Evolutionary conservation across 2,329 filamentous ascomycete species (phyloP), one percentile per base, ranked within the genome.

Genomic region (Botrytis galanthina): DNA sequence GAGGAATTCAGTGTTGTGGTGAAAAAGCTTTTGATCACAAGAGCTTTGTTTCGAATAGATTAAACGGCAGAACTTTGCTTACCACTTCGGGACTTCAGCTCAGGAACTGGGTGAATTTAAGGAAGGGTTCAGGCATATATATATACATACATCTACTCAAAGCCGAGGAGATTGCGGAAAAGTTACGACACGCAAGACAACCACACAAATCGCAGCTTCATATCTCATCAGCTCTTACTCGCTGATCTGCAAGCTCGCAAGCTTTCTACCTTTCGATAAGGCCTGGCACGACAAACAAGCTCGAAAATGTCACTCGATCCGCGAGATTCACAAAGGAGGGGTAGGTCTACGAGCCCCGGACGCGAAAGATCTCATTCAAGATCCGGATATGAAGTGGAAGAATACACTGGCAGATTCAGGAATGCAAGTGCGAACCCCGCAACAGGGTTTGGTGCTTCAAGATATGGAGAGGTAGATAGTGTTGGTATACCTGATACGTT

Each of bases 271-370:
- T 20, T 57, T 68, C 48, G n/a, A 57, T 16, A 32, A 57, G 6
- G 29, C 48, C 35, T 57, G 22, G 35, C 66, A 68, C 35, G 32
- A 32, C 32, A 12, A 63, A 63, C 26, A 26, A 39, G 35, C n/a
- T 16, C 14, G 48, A 61, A 60, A 22, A 80, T 80, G 79, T 80
- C 72, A 63, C 79, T 81, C 66, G 77, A 80, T 73, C 79, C 79
- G 26, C 76, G 78, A 73, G 78, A 79, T 70, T 77, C 75, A 54
- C 77, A 76, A n/a, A 70, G 76, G 18, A 73, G 78, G 59, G 78
- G 76, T 20, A 76, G 80, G 26, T 80, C 78, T 59, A 78, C 77
- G 66, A 79, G 77, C 16, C 80, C 80, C 39, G 80, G 79, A 6
- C 71, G 79, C 18, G 78, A 79, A 42, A 72, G 75, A 51, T 79